These are phyloP conservation scores for Funneliformis caledonium DNA, from an alignment of 371 early-diverging fungal genomes.

Conservation along the genomic window DNA sequence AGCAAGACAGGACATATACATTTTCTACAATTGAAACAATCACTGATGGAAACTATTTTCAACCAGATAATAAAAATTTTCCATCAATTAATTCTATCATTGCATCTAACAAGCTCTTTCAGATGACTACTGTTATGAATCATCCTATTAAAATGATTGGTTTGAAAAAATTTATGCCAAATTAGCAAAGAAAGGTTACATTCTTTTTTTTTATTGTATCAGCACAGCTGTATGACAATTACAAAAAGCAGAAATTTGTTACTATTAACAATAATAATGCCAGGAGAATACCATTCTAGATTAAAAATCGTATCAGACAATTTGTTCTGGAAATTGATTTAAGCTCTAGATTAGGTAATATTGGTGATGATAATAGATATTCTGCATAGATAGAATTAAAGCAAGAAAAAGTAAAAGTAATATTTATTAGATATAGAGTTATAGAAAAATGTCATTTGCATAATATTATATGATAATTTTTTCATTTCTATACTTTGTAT, in stretches of 20 bases:
- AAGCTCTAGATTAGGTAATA: no score
- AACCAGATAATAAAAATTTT: slow-evolving; percentile 1
- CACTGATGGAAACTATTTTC: not conserved
- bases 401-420: no score
- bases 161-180: not conserved
- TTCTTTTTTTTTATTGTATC: slow-evolving; percentile 21
- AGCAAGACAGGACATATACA: no score
- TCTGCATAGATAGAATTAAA: no score
- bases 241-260: slow-evolving; percentile 4
- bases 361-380: no score
- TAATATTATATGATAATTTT: no score
- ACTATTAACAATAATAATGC: not conserved
- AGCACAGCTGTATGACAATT: not conserved
- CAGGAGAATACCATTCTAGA: not conserved
- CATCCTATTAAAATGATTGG: slow-evolving; percentile 27
- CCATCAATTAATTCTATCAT: slow-evolving; percentile 22
- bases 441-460: no score
- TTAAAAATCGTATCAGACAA: not conserved
- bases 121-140: slow-evolving; percentile 19
- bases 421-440: no score
- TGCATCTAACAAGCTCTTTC: slow-evolving; percentile 22
- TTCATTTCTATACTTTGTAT: no score
- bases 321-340: not conserved
- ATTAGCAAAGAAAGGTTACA: not conserved
- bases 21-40: not conserved